Evolutionary conservation across 2,329 filamentous ascomycete species (phyloP).

Genomic region (Fusarium albidum): DNA sequence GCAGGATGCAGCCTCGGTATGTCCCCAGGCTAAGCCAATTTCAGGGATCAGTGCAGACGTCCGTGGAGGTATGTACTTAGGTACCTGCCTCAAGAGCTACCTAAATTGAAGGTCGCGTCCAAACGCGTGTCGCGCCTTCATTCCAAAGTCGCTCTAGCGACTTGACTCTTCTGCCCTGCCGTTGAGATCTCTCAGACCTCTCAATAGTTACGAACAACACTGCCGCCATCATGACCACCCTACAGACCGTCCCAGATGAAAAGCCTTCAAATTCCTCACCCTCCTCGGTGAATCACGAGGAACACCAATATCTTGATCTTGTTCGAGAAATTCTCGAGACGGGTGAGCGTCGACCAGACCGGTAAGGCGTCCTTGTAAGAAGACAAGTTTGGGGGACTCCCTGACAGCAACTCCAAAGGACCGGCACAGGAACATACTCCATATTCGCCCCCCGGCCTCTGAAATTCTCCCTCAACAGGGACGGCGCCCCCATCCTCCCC

Average conservation of each 20-base stretch:
- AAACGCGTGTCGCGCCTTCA: slow-evolving; percentile 7
- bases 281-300: slow-evolving; percentile 69
- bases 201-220: neutral
- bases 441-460: slow-evolving; percentile 88
- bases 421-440: slow-evolving; percentile 90
- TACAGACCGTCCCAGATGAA: slow-evolving; percentile 13
- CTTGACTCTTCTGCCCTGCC: too few species aligned
- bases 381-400: too few species aligned
- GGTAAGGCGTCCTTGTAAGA: slow-evolving; percentile 56
- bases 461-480: slow-evolving; percentile 81
- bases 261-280: slow-evolving; percentile 24
- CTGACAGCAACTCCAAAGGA: slow-evolving; percentile 65
- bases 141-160: neutral
- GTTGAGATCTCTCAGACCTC: neutral
- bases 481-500: slow-evolving; percentile 74
- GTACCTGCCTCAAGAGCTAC: too few species aligned
- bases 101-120: neutral
- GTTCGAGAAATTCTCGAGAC: slow-evolving; percentile 82
- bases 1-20: too few species aligned
- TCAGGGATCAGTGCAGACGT: neutral
- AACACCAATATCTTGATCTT: slow-evolving; percentile 91
- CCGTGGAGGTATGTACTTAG: neutral
- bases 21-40: slow-evolving; percentile 3
- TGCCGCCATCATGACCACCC: slow-evolving; percentile 27
- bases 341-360: slow-evolving; percentile 89